These are phyloP conservation scores for Hapsidospora chrysogenum DNA, from an alignment of 495 filamentous ascomycete genomes.

Conservation along the genomic window DNA sequence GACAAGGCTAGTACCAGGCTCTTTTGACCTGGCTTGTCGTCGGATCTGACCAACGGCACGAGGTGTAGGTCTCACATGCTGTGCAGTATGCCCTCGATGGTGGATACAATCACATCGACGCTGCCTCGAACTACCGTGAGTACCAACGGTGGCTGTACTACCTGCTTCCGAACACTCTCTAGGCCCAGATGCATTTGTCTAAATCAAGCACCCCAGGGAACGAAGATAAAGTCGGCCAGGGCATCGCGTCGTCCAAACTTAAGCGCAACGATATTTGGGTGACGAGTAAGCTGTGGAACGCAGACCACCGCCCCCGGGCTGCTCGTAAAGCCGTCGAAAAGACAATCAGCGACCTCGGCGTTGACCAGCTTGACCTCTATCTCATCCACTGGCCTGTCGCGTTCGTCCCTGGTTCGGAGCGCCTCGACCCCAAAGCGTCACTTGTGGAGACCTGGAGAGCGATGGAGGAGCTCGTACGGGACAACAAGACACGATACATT, in stretches of 20 bases:
- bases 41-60: too few species aligned
- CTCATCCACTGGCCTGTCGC: slow-evolving; percentile 54
- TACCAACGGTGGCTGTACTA: too few species aligned
- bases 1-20: too few species aligned
- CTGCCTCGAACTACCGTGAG: slow-evolving; percentile 9
- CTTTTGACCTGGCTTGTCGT: too few species aligned
- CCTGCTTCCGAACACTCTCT: too few species aligned
- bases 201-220: too few species aligned
- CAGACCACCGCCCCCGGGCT: slow-evolving; percentile 45
- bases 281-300: slow-evolving; percentile 58
- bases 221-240: slow-evolving; percentile 28
- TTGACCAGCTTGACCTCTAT: slow-evolving; percentile 55
- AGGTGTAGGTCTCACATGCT: slow-evolving; percentile 8
- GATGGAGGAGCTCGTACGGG: slow-evolving; percentile 39
- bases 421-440: slow-evolving; percentile 8
- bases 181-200: too few species aligned
- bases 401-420: slow-evolving; percentile 21
- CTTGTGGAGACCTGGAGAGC: slow-evolving; percentile 39
- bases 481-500: slow-evolving; percentile 39
- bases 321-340: slow-evolving; percentile 40
- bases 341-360: slow-evolving; percentile 40
- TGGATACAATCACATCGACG: slow-evolving; percentile 47
- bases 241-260: slow-evolving; percentile 37
- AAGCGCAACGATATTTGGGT: slow-evolving; percentile 46
- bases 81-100: slow-evolving; percentile 21